These are phyloP conservation scores for Kazachstania martiniae DNA, from an alignment of 805 yeast species.

Conservation along the genomic window DNA sequence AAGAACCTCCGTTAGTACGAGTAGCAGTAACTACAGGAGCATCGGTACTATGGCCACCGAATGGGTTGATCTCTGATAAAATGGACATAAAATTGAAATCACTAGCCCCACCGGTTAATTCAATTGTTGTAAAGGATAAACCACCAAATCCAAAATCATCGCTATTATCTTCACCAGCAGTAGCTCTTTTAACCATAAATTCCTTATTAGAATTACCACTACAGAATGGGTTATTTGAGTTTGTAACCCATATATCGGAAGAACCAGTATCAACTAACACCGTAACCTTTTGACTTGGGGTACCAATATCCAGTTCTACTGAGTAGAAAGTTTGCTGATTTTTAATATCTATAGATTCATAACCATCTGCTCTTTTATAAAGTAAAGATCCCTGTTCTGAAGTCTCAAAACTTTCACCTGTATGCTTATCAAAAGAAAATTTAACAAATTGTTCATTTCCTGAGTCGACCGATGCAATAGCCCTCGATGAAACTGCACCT, in stretches of 20 bases:
- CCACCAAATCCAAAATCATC: too few species aligned
- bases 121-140: too few species aligned
- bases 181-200: not conserved
- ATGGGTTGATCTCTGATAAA: not conserved
- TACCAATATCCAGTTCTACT: constrained; percentile 39
- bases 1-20: too few species aligned
- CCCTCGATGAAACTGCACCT: too few species aligned
- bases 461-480: too few species aligned
- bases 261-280: constrained; percentile 66
- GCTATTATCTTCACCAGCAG: constrained; percentile 1
- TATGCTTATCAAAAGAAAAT: constrained; percentile 13
- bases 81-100: too few species aligned
- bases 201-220: not conserved
- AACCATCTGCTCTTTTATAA: constrained; percentile 9
- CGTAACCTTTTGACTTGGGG: constrained; percentile 40
- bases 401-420: constrained; percentile 10
- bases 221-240: constrained; percentile 39
- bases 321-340: constrained; percentile 36
- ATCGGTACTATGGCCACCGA: not conserved
- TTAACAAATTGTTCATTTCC: too few species aligned
- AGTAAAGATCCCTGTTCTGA: not conserved
- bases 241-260: constrained; percentile 50
- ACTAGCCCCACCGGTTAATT: not conserved
- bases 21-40: too few species aligned
- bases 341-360: constrained; percentile 12